phyloP scores from a whole-genome alignment of 1,139 yeast genomes.

The Taiozyma onychis region DNA sequence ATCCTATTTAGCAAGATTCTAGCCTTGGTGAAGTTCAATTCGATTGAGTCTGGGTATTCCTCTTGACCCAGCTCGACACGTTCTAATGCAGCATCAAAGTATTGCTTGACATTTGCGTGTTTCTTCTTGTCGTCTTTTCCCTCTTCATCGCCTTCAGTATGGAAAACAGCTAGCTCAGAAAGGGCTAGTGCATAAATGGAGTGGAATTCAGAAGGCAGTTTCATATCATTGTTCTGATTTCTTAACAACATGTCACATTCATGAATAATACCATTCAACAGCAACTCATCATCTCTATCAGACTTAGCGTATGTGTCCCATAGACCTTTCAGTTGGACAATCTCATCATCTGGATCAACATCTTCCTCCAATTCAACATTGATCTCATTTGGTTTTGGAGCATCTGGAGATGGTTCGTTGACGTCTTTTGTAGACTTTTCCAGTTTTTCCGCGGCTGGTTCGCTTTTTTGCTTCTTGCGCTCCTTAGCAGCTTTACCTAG shows the following conservation, averaged over 20 bases:
- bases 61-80: constrained; percentile 59
- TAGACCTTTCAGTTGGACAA: constrained; percentile 66
- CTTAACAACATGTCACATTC: constrained; percentile 84
- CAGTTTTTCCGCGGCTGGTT: constrained; percentile 11
- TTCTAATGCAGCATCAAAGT: constrained; percentile 66
- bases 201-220: constrained; percentile 59
- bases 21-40: constrained; percentile 48
- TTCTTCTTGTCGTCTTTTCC: constrained; percentile 28
- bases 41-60: constrained; percentile 37
- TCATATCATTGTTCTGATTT: constrained; percentile 29
- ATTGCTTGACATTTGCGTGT: constrained; percentile 38
- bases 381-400: constrained; percentile 33
- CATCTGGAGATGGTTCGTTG: neutral
- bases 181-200: constrained; percentile 69
- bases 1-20: constrained; percentile 52
- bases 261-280: constrained; percentile 81
- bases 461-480: constrained; percentile 23
- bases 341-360: constrained; percentile 71
- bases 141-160: constrained; percentile 28
- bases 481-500: constrained; percentile 27
- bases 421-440: neutral
- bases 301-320: constrained; percentile 56
- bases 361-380: constrained; percentile 69
- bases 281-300: constrained; percentile 53
- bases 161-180: constrained; percentile 59